Conservation (phyloP, 441 rosid genomes). For the Gossypium trilobum region DNA sequence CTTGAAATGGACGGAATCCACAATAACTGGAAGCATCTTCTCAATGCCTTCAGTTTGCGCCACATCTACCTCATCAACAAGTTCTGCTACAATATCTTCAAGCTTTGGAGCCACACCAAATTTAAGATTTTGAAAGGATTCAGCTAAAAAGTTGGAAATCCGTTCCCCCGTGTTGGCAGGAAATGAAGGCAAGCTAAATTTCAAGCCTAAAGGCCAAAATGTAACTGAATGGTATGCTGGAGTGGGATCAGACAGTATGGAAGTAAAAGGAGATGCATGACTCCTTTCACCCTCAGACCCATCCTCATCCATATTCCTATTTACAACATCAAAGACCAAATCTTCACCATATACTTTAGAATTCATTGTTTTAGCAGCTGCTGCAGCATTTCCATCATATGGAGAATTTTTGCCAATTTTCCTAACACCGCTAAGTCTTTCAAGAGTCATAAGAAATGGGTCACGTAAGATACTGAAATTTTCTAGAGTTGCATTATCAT, state of each 20-base stretch:
- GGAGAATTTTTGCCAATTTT: conserved; percentile 31
- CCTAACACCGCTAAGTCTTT: conserved; percentile 33
- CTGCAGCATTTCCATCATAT: conserved; percentile 19
- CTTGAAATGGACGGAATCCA: conserved; percentile 92
- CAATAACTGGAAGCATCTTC: conserved; percentile 71
- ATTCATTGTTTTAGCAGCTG: conserved; percentile 25
- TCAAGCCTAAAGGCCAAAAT: conserved; percentile 25
- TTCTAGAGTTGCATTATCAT: conserved; percentile 18
- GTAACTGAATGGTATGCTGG: conserved; percentile 27
- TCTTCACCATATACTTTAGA: conserved; percentile 24
- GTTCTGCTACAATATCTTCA: conserved; percentile 55
- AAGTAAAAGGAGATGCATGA: conserved; percentile 24
- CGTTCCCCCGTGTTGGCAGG: conserved; percentile 36
- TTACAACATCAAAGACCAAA: conserved; percentile 21
- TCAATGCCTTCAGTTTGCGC: conserved; percentile 48
- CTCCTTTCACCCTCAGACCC: conserved; percentile 29
- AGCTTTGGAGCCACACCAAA: conserved; percentile 39
- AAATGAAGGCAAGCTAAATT: conserved; percentile 24
- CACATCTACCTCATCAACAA: conserved; percentile 49
- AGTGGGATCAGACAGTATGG: conserved; percentile 30
- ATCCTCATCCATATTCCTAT: conserved; percentile 22
- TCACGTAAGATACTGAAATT: conserved; percentile 36
- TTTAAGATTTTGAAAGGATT: conserved; percentile 39
- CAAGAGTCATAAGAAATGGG: conserved; percentile 54
- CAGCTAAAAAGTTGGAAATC: conserved; percentile 28